Conservation (phyloP, 225 moss, liverwort and hornwort genomes). For the Bryum argenteum region DNA sequence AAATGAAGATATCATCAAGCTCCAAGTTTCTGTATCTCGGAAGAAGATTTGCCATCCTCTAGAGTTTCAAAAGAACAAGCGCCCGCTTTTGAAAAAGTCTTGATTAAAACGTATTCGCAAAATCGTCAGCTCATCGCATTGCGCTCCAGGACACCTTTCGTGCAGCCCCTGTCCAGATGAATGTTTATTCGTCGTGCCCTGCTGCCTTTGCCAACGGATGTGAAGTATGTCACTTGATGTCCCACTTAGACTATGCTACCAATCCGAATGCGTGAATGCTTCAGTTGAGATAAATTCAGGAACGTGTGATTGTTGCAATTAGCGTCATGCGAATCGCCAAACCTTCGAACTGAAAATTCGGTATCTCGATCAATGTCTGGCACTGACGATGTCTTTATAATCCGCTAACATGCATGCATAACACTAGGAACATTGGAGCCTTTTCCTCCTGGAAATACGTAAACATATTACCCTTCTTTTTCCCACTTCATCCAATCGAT, state of each 20-base stretch:
- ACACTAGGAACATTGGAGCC: too few species aligned
- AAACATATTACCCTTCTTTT: too few species aligned
- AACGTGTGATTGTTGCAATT: background rate
- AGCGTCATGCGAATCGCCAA: too few species aligned
- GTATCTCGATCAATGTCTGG: too few species aligned
- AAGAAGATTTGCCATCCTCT: background rate
- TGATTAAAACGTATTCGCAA: constrained; percentile 15
- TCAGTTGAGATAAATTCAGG: background rate
- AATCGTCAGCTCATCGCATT: constrained; percentile 33
- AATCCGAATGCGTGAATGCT: background rate
- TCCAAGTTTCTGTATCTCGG: constrained; percentile 26
- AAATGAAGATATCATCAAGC: constrained; percentile 28
- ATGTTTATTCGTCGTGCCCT: constrained; percentile 70
- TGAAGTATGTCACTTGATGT: background rate
- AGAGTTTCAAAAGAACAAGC: background rate
- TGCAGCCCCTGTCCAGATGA: constrained; percentile 66
- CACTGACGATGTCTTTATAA: too few species aligned
- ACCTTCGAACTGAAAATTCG: too few species aligned
- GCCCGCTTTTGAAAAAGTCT: background rate
- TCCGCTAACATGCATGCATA: too few species aligned
- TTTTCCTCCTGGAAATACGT: too few species aligned
- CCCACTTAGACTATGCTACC: background rate
- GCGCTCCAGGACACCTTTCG: constrained; percentile 52
- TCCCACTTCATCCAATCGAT: too few species aligned
- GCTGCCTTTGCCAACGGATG: constrained; percentile 77